These are phyloP conservation scores for Fusarium pseudonygamai DNA, from an alignment of 2,329 filamentous ascomycete species.

Conservation along the genomic window DNA sequence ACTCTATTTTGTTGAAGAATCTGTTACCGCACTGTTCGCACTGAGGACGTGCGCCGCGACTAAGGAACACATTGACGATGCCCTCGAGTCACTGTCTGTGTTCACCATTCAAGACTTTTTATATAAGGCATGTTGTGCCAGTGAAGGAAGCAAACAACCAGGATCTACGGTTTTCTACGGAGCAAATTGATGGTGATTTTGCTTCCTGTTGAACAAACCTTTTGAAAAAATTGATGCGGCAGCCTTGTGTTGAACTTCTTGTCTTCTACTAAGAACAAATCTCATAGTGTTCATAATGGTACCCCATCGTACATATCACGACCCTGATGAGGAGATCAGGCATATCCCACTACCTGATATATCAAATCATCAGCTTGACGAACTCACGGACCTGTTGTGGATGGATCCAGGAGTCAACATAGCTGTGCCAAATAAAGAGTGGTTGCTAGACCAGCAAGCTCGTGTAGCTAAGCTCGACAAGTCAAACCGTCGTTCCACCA, in stretches of 20 bases:
- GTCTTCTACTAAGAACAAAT: not conserved
- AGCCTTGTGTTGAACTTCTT: not conserved
- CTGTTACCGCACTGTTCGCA: conserved; percentile 11
- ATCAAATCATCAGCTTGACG: conserved; percentile 39
- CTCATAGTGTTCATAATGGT: conserved; percentile 14
- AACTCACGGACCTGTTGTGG: conserved; percentile 50
- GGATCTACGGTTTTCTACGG: not conserved
- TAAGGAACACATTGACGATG: not conserved
- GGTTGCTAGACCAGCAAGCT: conserved; percentile 50
- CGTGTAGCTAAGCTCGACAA: conserved; percentile 36
- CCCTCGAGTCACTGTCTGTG: not conserved
- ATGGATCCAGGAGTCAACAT: conserved; percentile 43
- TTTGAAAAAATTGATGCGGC: not conserved
- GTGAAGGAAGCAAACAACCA: not conserved
- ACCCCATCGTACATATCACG: not conserved
- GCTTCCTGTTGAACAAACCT: not conserved
- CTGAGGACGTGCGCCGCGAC: not conserved
- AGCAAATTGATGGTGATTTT: not conserved
- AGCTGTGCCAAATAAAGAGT: conserved; percentile 46
- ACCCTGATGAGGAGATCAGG: not conserved
- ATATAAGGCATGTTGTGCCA: conserved; percentile 11
- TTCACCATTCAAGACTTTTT: not conserved
- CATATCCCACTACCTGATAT: conserved; percentile 26
- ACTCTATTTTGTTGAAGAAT: not conserved
- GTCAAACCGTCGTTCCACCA: conserved; percentile 41